Base-by-base conservation (phyloP, 306 rosid species). In the Bauhinia variegata region DNA sequence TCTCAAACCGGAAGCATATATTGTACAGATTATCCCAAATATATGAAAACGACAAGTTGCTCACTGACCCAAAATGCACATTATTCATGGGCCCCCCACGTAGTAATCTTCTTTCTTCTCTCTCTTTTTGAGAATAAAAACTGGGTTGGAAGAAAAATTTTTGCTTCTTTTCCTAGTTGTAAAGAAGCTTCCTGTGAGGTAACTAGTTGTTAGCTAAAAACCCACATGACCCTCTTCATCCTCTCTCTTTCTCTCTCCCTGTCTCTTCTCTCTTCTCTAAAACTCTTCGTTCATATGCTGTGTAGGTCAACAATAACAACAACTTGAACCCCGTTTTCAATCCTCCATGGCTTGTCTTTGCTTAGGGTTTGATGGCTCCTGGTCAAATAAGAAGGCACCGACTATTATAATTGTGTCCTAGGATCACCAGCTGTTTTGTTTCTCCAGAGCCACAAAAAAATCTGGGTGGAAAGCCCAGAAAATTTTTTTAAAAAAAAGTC, bases 331-430 rank as follows among this genome's bases (percentile, higher is more conserved):
- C 28, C 49, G 36, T 42, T 71, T 43, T 51, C 65, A 69, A 39
- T 50, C 62, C 32, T 62, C 77, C 80, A 60, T 60, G 33, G 49
- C 53, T 55, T 71, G 34, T 54, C 69, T 60, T 55, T 79, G 71
- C 67, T 73, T 83, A 88, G 95, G 91, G 91, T 66, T 82, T 73
- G 63, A 57, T 71, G 56, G 54, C 70, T 80, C 70, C 14, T 60
- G 75, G 88, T 86, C 90, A 80, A 78, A 85, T 78, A 71, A 71
- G 84, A 82, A 64, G 80, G 86, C 83, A 76, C 89, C 91, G 86
- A 83, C 87, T 80, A 15, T 2, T 49, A 69, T 47, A 47, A 8
- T 55, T 57, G 42, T 64, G 9, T 65, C 53, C 78, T 54, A 56
- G 60, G 14, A 33, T 23, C 28, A 23, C 2, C 60, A 16, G 32